Conservation (phyloP, 352 stramenopile species). For the Phytopythium vexans region DNA sequence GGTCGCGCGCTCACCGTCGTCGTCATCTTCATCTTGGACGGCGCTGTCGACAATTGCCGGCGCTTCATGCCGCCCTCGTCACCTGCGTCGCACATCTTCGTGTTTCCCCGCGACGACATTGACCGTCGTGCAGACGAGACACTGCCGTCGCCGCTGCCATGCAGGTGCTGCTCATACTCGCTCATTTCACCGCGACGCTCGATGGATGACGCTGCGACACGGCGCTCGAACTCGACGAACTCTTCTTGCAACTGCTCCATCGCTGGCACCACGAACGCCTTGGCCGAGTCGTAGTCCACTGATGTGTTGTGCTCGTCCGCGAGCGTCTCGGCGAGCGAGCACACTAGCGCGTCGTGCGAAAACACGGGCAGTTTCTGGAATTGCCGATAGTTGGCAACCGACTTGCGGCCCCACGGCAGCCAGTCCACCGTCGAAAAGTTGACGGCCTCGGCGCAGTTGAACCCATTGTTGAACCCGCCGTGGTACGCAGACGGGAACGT, state of each 20-base stretch:
- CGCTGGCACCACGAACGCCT: constrained; percentile 55
- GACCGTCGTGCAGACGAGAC: constrained; percentile 27
- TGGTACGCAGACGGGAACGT: constrained; percentile 99
- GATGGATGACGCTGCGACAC: constrained; percentile 24
- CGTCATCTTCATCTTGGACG: constrained; percentile 27
- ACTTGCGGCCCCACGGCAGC: constrained; percentile 79
- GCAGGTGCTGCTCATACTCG: constrained; percentile 36
- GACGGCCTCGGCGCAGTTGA: constrained; percentile 91
- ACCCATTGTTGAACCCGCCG: constrained; percentile 96
- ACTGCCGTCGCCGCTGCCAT: constrained; percentile 3
- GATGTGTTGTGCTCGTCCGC: constrained; percentile 33
- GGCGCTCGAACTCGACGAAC: constrained; percentile 45
- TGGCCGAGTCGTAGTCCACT: constrained; percentile 48
- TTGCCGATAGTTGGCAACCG: constrained; percentile 67
- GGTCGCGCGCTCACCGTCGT: constrained; percentile 24
- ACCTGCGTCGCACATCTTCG: constrained; percentile 14
- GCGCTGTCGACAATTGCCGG: constrained; percentile 5
- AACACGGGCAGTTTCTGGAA: constrained; percentile 85
- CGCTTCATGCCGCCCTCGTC: constrained; percentile 6
- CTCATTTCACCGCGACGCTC: constrained; percentile 49
- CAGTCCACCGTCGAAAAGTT: constrained; percentile 91
- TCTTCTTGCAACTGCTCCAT: constrained; percentile 60
- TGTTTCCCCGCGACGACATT: constrained; percentile 23
- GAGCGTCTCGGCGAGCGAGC: constrained; percentile 68
- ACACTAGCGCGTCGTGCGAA: constrained; percentile 80